Evolutionary conservation across 192 early-diverging fungal genomes (phyloP), one percentile per base, ranked within the genome.

Genomic region (Rhizophagus prolifer): DNA sequence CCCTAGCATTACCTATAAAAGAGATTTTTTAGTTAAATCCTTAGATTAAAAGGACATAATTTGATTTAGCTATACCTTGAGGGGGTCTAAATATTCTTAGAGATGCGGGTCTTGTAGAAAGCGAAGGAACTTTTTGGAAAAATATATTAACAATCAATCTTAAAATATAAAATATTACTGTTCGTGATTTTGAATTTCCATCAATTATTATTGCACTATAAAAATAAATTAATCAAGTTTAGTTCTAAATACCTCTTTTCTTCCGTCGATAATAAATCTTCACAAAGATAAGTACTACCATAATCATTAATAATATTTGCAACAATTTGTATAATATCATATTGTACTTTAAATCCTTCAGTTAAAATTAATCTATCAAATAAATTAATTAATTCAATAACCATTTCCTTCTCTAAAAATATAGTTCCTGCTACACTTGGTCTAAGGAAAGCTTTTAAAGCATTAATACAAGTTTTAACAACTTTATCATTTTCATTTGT

Each of bases 321-420:
- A 4, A 90, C 77, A 19, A 88, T 83, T 34, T 83, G 60, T 25
- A 75, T 21, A 21, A 44, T 60, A 25, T 61, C 30, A n/a, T 31
- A 71, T 70, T 72, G 61, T 67, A 36, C 44, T 50, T 72, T 2
- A 60, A 72, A 62, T 23, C 58, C 34, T 67, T 74, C 91, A 59
- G 90, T 92, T 79, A 93, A 89, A 28, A 91, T 79, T 7, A 95
- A 78, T 60, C 91, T 82, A 79, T 93, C 92, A 64, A 93, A 87
- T 19, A 93, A 86, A 61, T 82, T 88, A 79, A 91, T 83, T 54
- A 94, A 78, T 74, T 95, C 94, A 50, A 92, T 76, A 65, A 91
- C 92, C 4, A 90, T 79, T 10, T 77, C 69, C 79, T 88, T 82
- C 44, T 78, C 67, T 0, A 92, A 63, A 73, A 87, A 86, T 47